Evolutionary conservation across 805 yeast species (phyloP).

Genomic region (Ogataea trehalophila): DNA sequence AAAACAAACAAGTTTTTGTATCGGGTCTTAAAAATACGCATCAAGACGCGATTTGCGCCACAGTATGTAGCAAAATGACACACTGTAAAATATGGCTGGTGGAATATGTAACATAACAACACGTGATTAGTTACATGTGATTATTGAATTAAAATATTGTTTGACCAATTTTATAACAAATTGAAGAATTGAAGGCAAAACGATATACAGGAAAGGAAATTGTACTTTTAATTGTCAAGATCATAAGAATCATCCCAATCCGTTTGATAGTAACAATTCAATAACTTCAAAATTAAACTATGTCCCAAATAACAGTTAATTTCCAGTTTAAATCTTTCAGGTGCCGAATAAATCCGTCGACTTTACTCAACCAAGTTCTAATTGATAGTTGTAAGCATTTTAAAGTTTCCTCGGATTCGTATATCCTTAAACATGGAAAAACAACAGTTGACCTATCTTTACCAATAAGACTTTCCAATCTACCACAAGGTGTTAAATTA

Average conservation of each 20-base stretch:
- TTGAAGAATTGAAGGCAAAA: not conserved
- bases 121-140: too few relatives aligned
- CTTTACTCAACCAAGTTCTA: constrained; percentile 34
- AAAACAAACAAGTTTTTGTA: too few relatives aligned
- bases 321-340: constrained; percentile 32
- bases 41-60: not conserved
- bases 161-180: not conserved
- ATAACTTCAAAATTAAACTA: constrained; percentile 6
- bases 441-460: constrained; percentile 32
- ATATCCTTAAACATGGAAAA: constrained; percentile 26
- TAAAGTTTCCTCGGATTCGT: constrained; percentile 22
- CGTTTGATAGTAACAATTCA: not conserved
- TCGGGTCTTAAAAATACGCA: not conserved
- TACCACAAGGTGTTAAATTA: constrained; percentile 43
- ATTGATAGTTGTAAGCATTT: constrained; percentile 33
- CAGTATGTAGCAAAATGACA: not conserved
- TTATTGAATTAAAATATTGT: too few relatives aligned
- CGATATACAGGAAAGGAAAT: not conserved
- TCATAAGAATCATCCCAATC: not conserved
- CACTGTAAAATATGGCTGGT: not conserved
- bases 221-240: not conserved
- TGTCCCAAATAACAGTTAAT: constrained; percentile 35
- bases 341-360: constrained; percentile 32
- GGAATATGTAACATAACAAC: not conserved
- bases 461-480: constrained; percentile 39